Percentiles rank a stretch among this genome's conserved stretches.
These are phyloP conservation scores for Backusella tarrabulga DNA, from an alignment of 192 early-diverging fungal genomes.

Conservation along the genomic window DNA sequence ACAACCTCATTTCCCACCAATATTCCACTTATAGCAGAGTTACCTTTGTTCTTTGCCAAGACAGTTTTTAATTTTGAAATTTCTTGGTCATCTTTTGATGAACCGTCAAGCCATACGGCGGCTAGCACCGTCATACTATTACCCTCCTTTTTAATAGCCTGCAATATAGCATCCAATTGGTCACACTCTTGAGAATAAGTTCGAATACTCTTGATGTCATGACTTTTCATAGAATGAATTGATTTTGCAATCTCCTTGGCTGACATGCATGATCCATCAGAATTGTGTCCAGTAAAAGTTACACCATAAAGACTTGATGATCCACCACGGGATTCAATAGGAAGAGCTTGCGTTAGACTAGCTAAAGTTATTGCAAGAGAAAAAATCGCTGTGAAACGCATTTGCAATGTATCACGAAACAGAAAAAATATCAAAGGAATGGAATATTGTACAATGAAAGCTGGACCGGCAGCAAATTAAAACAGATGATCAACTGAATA, in stretches of 20 bases:
- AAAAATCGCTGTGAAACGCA: constrained; percentile 19
- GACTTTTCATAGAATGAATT: constrained; percentile 18
- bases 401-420: neutral
- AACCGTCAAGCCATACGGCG: constrained; percentile 28
- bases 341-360: constrained; percentile 14
- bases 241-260: neutral
- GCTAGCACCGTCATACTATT: constrained; percentile 32
- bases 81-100: constrained; percentile 17
- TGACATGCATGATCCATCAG: constrained; percentile 23
- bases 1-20: constrained; percentile 29
- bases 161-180: constrained; percentile 21
- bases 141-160: constrained; percentile 15
- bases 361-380: constrained; percentile 5
- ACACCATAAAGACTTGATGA: neutral
- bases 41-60: neutral
- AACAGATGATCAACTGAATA: neutral
- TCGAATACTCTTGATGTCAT: constrained; percentile 29
- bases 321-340: neutral
- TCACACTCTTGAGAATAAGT: constrained; percentile 40
- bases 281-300: constrained; percentile 21
- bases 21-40: constrained; percentile 15
- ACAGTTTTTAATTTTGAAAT: constrained; percentile 11
- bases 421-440: neutral
- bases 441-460: neutral
- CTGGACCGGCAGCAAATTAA: neutral